Evolutionary conservation across 2,329 filamentous ascomycete genomes (phyloP).

Genomic region (Fusarium liriodendri): DNA sequence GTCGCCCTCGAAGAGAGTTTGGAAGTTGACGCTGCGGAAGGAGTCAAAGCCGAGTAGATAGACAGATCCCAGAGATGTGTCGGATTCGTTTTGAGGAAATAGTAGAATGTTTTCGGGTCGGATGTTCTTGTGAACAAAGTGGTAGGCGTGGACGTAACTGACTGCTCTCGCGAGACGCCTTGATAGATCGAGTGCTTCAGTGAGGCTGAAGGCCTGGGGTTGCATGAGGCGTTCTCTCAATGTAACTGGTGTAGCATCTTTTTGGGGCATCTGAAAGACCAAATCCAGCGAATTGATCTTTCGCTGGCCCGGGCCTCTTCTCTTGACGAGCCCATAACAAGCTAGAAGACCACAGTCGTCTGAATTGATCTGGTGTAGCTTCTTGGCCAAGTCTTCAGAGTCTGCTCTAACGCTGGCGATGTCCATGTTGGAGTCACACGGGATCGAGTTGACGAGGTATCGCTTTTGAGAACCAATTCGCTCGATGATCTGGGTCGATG

Average conservation of each 20-base stretch:
- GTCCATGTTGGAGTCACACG: constrained; percentile 29
- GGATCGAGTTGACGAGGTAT: constrained; percentile 38
- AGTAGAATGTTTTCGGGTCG: not conserved
- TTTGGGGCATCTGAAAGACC: constrained; percentile 9
- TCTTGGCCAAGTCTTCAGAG: constrained; percentile 14
- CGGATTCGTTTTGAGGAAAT: not conserved
- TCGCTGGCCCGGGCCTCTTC: not conserved
- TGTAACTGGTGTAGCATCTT: not conserved
- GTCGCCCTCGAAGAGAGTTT: not conserved
- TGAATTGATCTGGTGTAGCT: not conserved
- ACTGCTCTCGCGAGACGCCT: not conserved
- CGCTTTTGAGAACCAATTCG: constrained; percentile 31
- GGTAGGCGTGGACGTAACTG: not conserved
- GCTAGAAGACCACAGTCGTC: constrained; percentile 40
- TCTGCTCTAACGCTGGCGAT: constrained; percentile 11
- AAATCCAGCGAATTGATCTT: constrained; percentile 15
- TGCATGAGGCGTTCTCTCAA: constrained; percentile 2
- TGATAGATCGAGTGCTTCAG: constrained; percentile 33
- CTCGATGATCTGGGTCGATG: constrained; percentile 41
- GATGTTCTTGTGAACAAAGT: constrained; percentile 1
- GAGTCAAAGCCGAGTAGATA: not conserved
- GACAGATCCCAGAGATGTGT: not conserved
- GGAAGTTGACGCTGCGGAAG: not conserved
- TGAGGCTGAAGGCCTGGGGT: constrained; percentile 39
- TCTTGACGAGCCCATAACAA: constrained; percentile 44